Conservation (phyloP, 2,329 filamentous ascomycete genomes). For the Fusarium humuli region DNA sequence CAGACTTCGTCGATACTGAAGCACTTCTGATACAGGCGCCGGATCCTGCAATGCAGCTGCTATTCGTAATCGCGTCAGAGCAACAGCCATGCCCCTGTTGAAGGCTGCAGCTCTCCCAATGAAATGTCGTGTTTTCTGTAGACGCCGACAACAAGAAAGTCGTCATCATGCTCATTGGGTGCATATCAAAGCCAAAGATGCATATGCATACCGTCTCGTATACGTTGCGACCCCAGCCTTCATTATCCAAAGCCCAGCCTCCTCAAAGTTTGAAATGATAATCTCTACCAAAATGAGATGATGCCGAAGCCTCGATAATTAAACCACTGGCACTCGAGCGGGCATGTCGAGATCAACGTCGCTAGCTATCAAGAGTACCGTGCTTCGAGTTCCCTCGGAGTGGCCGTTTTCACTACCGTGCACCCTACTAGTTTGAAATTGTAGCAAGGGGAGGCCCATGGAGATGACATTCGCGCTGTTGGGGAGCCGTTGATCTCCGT, state of each 20-base stretch:
- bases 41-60: not conserved
- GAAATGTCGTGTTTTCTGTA: not conserved
- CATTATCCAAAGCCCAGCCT: not conserved
- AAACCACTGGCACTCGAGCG: not conserved
- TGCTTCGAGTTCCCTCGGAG: conserved; percentile 11
- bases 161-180: not conserved
- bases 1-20: conserved; percentile 7
- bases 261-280: not conserved
- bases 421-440: not conserved
- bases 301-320: not conserved
- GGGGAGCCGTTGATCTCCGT: conserved; percentile 28
- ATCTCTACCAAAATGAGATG: not conserved
- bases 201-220: not conserved
- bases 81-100: not conserved
- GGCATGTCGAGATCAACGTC: conserved; percentile 11
- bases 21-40: not conserved
- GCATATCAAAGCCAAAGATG: not conserved
- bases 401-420: not conserved
- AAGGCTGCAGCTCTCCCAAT: not conserved
- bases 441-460: no score
- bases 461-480: not conserved
- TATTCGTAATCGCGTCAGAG: not conserved
- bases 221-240: not conserved
- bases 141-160: not conserved
- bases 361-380: conserved; percentile 21